phyloP scores from a whole-genome alignment of 495 filamentous ascomycete genomes.

The Terfezia boudieri region DNA sequence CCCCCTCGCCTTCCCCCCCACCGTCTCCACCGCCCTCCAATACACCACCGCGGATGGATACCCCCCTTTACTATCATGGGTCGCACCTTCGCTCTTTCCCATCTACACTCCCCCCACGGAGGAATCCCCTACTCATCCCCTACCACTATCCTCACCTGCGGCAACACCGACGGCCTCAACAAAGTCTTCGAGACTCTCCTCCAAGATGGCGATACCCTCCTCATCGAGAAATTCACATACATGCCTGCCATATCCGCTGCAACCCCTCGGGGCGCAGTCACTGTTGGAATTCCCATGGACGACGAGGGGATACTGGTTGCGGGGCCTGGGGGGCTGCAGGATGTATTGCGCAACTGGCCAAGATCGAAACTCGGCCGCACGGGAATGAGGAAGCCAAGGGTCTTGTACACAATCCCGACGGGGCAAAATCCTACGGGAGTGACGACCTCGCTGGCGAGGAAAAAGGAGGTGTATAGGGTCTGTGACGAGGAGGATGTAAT shows the following conservation, averaged over 20 bases:
- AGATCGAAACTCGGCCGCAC: constrained; percentile 48
- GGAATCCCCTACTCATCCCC: constrained; percentile 52
- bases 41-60: constrained; percentile 65
- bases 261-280: constrained; percentile 43
- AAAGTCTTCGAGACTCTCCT: constrained; percentile 49
- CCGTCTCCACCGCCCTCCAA: constrained; percentile 47
- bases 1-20: constrained; percentile 10
- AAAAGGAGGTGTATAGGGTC: constrained; percentile 55
- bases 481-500: constrained; percentile 73
- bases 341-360: constrained; percentile 51
- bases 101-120: too few relatives aligned
- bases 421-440: constrained; percentile 82
- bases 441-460: constrained; percentile 42
- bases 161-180: constrained; percentile 58
- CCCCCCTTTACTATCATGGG: constrained; percentile 52
- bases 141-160: too few relatives aligned
- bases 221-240: constrained; percentile 62
- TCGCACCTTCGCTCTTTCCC: constrained; percentile 41
- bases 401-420: constrained; percentile 69
- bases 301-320: constrained; percentile 24
- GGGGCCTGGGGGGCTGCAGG: constrained; percentile 43
- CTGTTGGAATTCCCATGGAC: constrained; percentile 53
- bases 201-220: constrained; percentile 40
- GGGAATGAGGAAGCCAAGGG: constrained; percentile 49
- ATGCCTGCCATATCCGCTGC: constrained; percentile 47